Conservation (phyloP, 75 land plant genomes). For the Pinus taeda region DNA sequence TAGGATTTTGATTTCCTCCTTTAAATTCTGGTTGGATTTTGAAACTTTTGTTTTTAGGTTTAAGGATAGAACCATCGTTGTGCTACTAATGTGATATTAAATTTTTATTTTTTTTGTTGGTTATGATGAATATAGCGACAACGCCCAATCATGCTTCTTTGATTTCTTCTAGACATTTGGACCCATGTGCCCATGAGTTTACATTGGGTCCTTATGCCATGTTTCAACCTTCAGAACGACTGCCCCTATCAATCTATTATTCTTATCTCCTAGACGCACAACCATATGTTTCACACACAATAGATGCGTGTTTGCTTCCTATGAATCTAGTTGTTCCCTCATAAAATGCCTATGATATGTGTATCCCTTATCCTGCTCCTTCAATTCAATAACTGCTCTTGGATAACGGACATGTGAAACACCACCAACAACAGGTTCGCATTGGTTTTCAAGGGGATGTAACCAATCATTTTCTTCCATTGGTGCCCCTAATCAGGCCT, state of each 20-base stretch:
- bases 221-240: no score
- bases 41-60: neutral
- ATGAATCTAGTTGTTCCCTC: neutral
- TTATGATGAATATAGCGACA: neutral
- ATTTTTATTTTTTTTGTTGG: no score
- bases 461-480: neutral
- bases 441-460: neutral
- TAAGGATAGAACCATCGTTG: no score
- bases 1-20: neutral
- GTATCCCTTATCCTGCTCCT: neutral
- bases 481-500: neutral
- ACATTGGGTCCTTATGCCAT: no score
- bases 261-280: neutral
- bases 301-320: neutral
- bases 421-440: conserved; percentile 2
- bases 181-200: conserved; percentile 62
- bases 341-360: neutral
- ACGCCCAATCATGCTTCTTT: neutral
- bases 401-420: conserved; percentile 4
- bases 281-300: neutral
- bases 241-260: no score
- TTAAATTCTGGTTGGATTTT: neutral
- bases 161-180: conserved; percentile 13
- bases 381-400: conserved; percentile 1
- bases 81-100: neutral